Percentiles rank a stretch among this genome's conserved stretches.
Conservation (phyloP, 345 rosid species). For the rapeseed (Brassica napus) region DNA sequence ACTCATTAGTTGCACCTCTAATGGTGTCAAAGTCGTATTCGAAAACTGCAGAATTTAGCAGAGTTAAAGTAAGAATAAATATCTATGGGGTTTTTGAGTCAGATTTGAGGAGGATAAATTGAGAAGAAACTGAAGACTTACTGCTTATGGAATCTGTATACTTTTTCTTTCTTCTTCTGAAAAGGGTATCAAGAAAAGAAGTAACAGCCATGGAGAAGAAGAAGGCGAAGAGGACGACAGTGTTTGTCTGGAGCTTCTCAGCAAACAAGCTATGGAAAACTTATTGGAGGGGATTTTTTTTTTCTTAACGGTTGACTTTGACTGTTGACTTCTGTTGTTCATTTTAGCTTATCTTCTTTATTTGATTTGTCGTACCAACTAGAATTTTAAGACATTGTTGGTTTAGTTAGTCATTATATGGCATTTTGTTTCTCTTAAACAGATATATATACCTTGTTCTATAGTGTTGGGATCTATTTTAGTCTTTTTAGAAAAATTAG, state of each 20-base stretch:
- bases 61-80: background rate
- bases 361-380: too few species aligned
- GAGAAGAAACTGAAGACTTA: conserved; percentile 12
- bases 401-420: too few species aligned
- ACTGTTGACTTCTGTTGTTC: conserved; percentile 5
- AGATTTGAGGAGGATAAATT: background rate
- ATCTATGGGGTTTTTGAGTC: background rate
- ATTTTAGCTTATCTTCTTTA: background rate
- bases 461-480: background rate
- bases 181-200: conserved; percentile 12
- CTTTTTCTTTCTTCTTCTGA: conserved; percentile 49
- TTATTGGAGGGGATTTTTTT: background rate
- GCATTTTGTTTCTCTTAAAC: background rate
- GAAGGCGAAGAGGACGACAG: background rate
- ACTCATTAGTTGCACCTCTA: conserved; percentile 43
- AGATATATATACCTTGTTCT: background rate
- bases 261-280: background rate
- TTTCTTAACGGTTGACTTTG: conserved; percentile 12
- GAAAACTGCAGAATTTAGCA: conserved; percentile 4
- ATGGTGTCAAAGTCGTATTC: conserved; percentile 29
- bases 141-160: conserved; percentile 7
- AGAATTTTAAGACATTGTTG: too few species aligned
- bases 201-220: conserved; percentile 15
- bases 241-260: background rate
- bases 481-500: background rate